Percentiles rank a stretch among this genome's conserved stretches.
These are phyloP conservation scores for Endoconidiophora laricicola DNA, from an alignment of 2,329 filamentous ascomycete genomes.

Conservation along the genomic window DNA sequence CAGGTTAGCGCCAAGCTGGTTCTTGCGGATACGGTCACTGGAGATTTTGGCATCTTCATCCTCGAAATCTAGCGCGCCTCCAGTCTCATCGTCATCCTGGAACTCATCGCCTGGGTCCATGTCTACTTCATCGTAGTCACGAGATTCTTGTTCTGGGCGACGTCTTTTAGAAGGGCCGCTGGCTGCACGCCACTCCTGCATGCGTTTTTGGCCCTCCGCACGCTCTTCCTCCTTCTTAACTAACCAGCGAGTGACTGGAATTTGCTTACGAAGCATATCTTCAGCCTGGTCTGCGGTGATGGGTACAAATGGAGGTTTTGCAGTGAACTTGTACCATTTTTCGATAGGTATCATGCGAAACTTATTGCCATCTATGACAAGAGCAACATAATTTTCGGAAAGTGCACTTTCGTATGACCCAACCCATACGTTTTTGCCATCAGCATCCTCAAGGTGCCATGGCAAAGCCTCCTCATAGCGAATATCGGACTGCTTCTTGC, in stretches of 20 bases:
- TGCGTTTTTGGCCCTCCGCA: slow-evolving; percentile 36
- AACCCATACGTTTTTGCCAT: slow-evolving; percentile 88
- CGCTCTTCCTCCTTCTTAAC: slow-evolving; percentile 47
- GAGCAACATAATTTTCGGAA: slow-evolving; percentile 69
- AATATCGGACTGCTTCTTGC: slow-evolving; percentile 52
- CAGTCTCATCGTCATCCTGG: slow-evolving; percentile 73
- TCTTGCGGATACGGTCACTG: slow-evolving; percentile 55
- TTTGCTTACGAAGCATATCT: slow-evolving; percentile 62
- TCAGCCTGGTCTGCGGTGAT: slow-evolving; percentile 76
- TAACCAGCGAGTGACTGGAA: slow-evolving; percentile 64
- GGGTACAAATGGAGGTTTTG: slow-evolving; percentile 62
- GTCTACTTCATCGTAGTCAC: slow-evolving; percentile 53
- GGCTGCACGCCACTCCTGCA: slow-evolving; percentile 30
- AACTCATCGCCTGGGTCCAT: slow-evolving; percentile 53
- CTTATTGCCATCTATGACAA: slow-evolving; percentile 50
- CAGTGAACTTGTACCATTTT: slow-evolving; percentile 83
- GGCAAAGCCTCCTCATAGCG: slow-evolving; percentile 91
- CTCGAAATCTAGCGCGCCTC: slow-evolving; percentile 57
- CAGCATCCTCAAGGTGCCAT: slow-evolving; percentile 93
- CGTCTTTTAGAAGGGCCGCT: slow-evolving; percentile 9
- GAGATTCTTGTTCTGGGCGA: slow-evolving; percentile 7
- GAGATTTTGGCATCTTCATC: slow-evolving; percentile 66
- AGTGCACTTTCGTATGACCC: slow-evolving; percentile 80
- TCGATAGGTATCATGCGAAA: slow-evolving; percentile 84
- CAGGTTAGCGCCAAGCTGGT: slow-evolving; percentile 74